Percentiles rank a stretch among this genome's conserved stretches.
Conservation (phyloP, 2,329 filamentous ascomycete species). For the Aspergillus tubingensis region DNA sequence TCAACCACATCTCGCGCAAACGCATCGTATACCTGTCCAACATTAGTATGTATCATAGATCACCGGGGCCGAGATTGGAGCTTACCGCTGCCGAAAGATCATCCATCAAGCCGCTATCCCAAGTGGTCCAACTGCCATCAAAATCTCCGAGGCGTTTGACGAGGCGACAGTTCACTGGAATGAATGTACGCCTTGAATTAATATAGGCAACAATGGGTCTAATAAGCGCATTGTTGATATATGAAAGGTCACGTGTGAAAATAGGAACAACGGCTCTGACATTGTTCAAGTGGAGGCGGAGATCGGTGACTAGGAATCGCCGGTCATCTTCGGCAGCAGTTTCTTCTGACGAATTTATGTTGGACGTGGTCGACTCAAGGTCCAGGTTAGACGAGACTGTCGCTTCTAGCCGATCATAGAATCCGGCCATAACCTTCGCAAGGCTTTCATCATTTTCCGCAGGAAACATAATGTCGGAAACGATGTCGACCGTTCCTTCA, state of each 20-base stretch:
- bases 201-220: conserved; percentile 98
- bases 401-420: conserved; percentile 94
- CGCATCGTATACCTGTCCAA: conserved; percentile 74
- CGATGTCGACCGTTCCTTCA: conserved; percentile 94
- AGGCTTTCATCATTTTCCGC: conserved; percentile 84
- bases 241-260: conserved; percentile 88
- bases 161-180: conserved; percentile 90
- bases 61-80: conserved; percentile 5
- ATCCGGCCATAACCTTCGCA: conserved; percentile 92
- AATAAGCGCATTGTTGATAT: conserved; percentile 93
- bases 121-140: conserved; percentile 92
- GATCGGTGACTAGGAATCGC: conserved; percentile 86
- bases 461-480: conserved; percentile 93
- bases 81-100: conserved; percentile 80
- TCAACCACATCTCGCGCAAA: conserved; percentile 91
- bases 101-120: conserved; percentile 90
- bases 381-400: conserved; percentile 80
- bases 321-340: conserved; percentile 53
- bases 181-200: conserved; percentile 91
- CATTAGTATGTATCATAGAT: conserved; percentile 15
- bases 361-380: conserved; percentile 20
- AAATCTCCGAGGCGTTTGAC: conserved; percentile 89
- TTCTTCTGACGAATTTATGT: conserved; percentile 27
- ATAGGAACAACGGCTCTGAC: conserved; percentile 90
- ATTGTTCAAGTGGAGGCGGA: conserved; percentile 93